Conservation (phyloP, 1,139 yeast species). For the Eremothecium gossypii region DNA sequence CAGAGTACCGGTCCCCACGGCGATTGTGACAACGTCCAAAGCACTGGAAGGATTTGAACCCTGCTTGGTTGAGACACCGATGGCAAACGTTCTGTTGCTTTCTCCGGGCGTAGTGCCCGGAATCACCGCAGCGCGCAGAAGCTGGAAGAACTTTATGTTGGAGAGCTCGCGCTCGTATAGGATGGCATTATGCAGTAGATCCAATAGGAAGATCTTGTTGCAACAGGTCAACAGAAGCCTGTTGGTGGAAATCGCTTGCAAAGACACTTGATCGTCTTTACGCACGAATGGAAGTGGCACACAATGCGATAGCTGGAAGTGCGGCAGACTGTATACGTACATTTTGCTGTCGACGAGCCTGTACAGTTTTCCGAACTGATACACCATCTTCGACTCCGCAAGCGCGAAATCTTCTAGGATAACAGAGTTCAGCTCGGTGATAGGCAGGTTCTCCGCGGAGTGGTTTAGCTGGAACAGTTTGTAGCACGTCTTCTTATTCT, state of each 20-base stretch:
- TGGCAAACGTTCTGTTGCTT: slow-evolving; percentile 22
- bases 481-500: slow-evolving; percentile 18
- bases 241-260: slow-evolving; percentile 29
- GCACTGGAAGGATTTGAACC: slow-evolving; percentile 23
- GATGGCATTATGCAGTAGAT: slow-evolving; percentile 35
- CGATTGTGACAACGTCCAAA: slow-evolving; percentile 39
- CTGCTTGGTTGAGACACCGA: slow-evolving; percentile 26
- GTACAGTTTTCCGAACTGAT: slow-evolving; percentile 24
- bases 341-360: slow-evolving; percentile 14
- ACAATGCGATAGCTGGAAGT: slow-evolving; percentile 23
- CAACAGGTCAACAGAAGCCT: slow-evolving; percentile 34
- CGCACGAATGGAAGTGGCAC: slow-evolving; percentile 20
- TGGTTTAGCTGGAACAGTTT: slow-evolving; percentile 18
- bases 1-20: slow-evolving; percentile 62
- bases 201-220: slow-evolving; percentile 32
- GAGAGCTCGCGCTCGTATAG: slow-evolving; percentile 29
- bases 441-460: slow-evolving; percentile 8
- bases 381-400: slow-evolving; percentile 17
- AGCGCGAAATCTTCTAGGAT: slow-evolving; percentile 20
- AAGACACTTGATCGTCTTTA: slow-evolving; percentile 17
- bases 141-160: slow-evolving; percentile 26
- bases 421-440: slow-evolving; percentile 21
- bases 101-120: slow-evolving; percentile 7
- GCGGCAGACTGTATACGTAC: slow-evolving; percentile 24
- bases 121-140: slow-evolving; percentile 23